Percentiles rank a stretch among this genome's conserved stretches.
These are phyloP conservation scores for Moringa oleifera DNA, from an alignment of 345 rosid genomes.

Conservation along the genomic window DNA sequence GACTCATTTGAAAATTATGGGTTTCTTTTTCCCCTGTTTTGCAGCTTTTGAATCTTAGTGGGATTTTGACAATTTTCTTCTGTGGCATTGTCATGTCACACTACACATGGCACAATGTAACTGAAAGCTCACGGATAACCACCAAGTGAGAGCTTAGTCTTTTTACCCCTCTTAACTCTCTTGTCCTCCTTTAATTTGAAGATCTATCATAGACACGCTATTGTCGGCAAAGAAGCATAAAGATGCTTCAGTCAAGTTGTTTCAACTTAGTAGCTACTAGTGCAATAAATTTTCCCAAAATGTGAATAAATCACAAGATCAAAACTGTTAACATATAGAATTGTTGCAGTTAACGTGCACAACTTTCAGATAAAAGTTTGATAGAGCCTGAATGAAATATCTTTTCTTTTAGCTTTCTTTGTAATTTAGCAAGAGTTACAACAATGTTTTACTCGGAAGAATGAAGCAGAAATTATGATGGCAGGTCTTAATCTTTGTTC, in stretches of 20 bases:
- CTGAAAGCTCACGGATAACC: constrained; percentile 63
- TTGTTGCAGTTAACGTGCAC: too few relatives aligned
- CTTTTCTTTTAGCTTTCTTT: background rate
- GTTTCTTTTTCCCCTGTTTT: background rate
- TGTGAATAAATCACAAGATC: too few relatives aligned
- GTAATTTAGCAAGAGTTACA: too few relatives aligned
- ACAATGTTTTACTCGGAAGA: too few relatives aligned
- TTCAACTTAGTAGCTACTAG: too few relatives aligned
- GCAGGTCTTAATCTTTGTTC: constrained; percentile 1
- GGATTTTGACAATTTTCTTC: constrained; percentile 65
- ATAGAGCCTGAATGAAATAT: background rate
- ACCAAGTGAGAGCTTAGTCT: constrained; percentile 40
- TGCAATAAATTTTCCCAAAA: too few relatives aligned
- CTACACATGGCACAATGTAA: constrained; percentile 72
- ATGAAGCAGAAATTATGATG: background rate
- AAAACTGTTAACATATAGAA: too few relatives aligned
- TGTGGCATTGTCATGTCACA: constrained; percentile 70
- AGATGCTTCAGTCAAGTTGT: too few relatives aligned
- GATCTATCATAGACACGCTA: background rate
- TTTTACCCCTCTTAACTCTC: background rate
- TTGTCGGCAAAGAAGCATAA: background rate
- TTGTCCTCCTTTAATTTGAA: background rate
- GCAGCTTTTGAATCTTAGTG: constrained; percentile 66
- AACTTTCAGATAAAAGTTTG: background rate
- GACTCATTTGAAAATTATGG: background rate